phyloP scores from a whole-genome alignment of 345 rosid species.

The Salix udensis region DNA sequence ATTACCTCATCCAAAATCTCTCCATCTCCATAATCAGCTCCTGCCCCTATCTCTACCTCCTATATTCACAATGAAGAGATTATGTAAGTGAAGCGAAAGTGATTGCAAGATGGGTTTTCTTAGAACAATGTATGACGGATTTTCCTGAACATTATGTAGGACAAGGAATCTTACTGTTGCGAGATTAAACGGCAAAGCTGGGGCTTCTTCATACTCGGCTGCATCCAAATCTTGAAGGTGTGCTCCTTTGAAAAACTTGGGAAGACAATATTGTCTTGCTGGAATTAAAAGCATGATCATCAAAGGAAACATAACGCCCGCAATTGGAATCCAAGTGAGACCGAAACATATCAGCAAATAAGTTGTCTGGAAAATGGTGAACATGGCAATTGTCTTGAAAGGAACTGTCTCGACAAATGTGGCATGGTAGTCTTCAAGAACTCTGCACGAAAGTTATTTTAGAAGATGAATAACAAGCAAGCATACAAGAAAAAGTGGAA shows the following conservation, averaged over 20 bases:
- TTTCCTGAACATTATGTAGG: background rate
- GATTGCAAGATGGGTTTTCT: background rate
- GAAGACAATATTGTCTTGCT: slow-evolving; percentile 29
- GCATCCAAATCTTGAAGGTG: slow-evolving; percentile 35
- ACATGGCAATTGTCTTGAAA: slow-evolving; percentile 25
- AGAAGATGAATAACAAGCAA: background rate
- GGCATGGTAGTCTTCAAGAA: slow-evolving; percentile 33
- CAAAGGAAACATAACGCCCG: slow-evolving; percentile 32
- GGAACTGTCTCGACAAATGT: slow-evolving; percentile 32
- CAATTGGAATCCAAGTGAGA: slow-evolving; percentile 33
- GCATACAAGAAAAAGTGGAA: background rate
- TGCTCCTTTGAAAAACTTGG: slow-evolving; percentile 28
- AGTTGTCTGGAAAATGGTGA: slow-evolving; percentile 23
- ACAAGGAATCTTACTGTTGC: slow-evolving; percentile 21
- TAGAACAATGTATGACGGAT: too few species aligned
- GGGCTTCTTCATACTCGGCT: slow-evolving; percentile 32
- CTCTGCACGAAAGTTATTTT: slow-evolving; percentile 14
- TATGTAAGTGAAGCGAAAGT: background rate
- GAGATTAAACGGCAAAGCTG: slow-evolving; percentile 25
- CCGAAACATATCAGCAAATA: slow-evolving; percentile 29
- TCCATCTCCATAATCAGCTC: slow-evolving; percentile 17
- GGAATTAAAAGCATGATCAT: slow-evolving; percentile 37
- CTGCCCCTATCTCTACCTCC: slow-evolving; percentile 27
- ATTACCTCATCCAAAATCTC: slow-evolving; percentile 31
- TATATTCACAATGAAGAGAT: background rate